phyloP scores from a whole-genome alignment of 495 filamentous ascomycete species.

The Penicillium riverlandense region DNA sequence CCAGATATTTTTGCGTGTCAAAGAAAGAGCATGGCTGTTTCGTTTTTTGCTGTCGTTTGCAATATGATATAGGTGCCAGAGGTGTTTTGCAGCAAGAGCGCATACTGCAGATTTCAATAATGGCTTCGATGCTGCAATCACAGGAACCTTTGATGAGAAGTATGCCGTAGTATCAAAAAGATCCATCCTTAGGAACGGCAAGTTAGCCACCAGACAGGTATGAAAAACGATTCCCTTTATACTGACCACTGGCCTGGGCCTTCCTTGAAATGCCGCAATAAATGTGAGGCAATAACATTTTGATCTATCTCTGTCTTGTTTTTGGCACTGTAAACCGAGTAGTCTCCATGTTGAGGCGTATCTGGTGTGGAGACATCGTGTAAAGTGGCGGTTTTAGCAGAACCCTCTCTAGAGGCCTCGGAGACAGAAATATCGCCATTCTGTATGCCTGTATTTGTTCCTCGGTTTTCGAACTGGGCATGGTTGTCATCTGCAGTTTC shows the following conservation, averaged over 20 bases:
- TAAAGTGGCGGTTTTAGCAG: too few species aligned
- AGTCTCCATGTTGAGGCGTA: not conserved
- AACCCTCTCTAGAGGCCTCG: too few species aligned
- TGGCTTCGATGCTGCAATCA: constrained; percentile 8
- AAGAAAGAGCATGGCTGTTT: not conserved
- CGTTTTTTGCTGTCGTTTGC: not conserved
- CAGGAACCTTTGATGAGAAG: constrained; percentile 13
- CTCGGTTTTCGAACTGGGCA: too few species aligned
- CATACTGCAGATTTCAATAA: constrained; percentile 13
- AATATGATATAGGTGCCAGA: constrained; percentile 2
- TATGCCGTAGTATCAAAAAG: constrained; percentile 14
- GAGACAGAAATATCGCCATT: too few species aligned
- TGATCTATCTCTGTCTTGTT: not conserved
- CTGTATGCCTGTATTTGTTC: too few species aligned
- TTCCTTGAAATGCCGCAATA: constrained; percentile 13
- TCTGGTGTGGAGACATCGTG: not conserved
- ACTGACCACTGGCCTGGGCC: constrained; percentile 13
- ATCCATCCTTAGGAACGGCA: constrained; percentile 10
- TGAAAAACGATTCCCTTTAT: not conserved
- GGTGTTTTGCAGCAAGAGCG: constrained; percentile 14
- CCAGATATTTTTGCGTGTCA: constrained; percentile 10
- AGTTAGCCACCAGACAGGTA: too few species aligned
- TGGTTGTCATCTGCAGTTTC: too few species aligned
- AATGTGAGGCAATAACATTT: constrained; percentile 6
- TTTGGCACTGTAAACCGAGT: not conserved